Evolutionary conservation across 352 stramenopile species (phyloP).

Genomic region (Achlya hypogyna): DNA sequence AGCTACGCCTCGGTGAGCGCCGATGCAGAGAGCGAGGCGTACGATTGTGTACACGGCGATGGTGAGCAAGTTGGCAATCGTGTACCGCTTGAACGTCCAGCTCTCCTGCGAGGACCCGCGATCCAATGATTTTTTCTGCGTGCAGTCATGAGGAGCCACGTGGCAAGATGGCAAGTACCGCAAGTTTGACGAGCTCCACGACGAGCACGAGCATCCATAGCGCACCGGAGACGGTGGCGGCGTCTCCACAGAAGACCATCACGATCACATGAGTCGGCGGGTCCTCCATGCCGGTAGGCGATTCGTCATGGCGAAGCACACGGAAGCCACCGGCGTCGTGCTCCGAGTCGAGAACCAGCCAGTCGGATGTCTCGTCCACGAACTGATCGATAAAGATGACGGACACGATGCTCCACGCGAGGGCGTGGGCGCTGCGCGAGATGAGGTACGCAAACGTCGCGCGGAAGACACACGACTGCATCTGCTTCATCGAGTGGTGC

Average conservation of each 20-base stretch:
- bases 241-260: constrained; percentile 9
- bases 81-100: constrained; percentile 1
- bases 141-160: background rate
- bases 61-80: background rate
- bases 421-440: constrained; percentile 2
- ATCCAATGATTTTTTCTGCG: constrained; percentile 2
- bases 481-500: constrained; percentile 5
- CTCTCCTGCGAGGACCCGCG: background rate
- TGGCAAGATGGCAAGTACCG: background rate
- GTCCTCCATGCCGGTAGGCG: background rate
- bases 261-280: constrained; percentile 1
- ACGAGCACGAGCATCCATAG: constrained; percentile 21
- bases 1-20: background rate
- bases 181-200: constrained; percentile 1
- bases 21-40: background rate
- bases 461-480: constrained; percentile 13
- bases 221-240: background rate
- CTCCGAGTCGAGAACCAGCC: constrained; percentile 7
- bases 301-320: background rate
- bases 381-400: constrained; percentile 4
- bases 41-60: background rate
- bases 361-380: background rate
- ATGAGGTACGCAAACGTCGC: constrained; percentile 14
- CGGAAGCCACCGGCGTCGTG: constrained; percentile 14
- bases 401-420: constrained; percentile 6